Evolutionary conservation across 371 early-diverging fungal genomes (phyloP), one percentile per base, ranked within the genome.

Genomic region (Entomophthora muscae): DNA sequence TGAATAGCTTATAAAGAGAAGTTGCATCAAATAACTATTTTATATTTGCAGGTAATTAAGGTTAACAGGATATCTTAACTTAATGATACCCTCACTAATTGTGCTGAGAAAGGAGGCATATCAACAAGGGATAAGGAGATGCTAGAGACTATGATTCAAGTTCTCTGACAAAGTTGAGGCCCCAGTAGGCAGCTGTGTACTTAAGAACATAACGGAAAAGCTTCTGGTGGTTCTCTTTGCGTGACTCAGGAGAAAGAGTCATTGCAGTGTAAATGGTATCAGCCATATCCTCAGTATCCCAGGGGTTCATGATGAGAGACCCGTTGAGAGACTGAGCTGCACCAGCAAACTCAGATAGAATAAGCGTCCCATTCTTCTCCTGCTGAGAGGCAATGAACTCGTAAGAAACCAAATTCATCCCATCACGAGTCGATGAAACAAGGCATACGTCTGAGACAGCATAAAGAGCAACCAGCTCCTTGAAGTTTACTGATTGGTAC

Each of bases 131-230:
- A 42, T 10, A 42, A 42, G 17, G 5, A 42, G 42, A 42, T 17
- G 17, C 17, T 42, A 17, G 42, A 42, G 17, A 31, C 26, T 57
- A 26, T 3, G 7, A 57, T 57, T 29, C 72, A 56, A 96, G 72
- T 70, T 94, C 98, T 57, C 79, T 80, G 3, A 98, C 91, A 75
- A 97, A 98, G 61, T 85, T 85, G 32, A 80, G 66, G 32, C 96
- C 99, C 99, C 99, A 99, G 74, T 91, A 90, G 3, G 94, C 89
- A 5, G 99, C 99, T 0, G 99, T 99, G 74, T 96, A 95, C 70
- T 93, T 93, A 27, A 82, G 89, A 22, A 99, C 95, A 73, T 96
- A 95, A 13, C 88, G 78, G 70, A 82, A 88, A 54, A 99, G 83
- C 66, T 90, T 93, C 69, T 89, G 83, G 72, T 95, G 91, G 74